Percentiles rank a stretch among this genome's conserved stretches.
These are phyloP conservation scores for Sambucus nigra DNA, from an alignment of 129 eudicot species.

Conservation along the genomic window DNA sequence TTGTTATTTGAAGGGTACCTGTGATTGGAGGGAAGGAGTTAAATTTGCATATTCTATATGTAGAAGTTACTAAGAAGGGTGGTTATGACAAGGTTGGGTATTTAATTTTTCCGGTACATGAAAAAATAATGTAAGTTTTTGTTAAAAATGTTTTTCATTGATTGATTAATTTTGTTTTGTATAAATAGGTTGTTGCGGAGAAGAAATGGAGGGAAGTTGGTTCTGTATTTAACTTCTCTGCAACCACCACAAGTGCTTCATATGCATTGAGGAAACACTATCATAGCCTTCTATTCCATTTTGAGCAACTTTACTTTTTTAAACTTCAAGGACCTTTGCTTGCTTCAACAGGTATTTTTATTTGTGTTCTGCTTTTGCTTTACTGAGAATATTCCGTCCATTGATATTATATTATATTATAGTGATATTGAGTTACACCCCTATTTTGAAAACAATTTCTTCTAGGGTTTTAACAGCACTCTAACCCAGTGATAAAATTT, in stretches of 20 bases:
- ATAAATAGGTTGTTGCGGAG: conserved; percentile 35
- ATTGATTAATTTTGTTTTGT: not conserved
- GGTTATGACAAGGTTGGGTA: conserved; percentile 53
- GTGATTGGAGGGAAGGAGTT: conserved; percentile 64
- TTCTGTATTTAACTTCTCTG: conserved; percentile 28
- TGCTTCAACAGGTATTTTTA: conserved; percentile 6
- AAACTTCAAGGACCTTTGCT: conserved; percentile 12
- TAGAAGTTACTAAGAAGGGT: conserved; percentile 52
- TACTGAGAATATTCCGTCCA: no score
- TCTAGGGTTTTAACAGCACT: no score
- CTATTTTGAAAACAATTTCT: no score
- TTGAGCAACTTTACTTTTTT: conserved; percentile 46
- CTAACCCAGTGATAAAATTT: no score
- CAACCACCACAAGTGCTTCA: conserved; percentile 74
- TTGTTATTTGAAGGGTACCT: conserved; percentile 34
- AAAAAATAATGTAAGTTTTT: not conserved
- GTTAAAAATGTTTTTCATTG: not conserved
- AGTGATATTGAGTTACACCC: not conserved
- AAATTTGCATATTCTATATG: conserved; percentile 47
- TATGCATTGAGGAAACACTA: conserved; percentile 55
- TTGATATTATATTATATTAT: no score
- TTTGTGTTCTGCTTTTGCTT: no score
- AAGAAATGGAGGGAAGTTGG: conserved; percentile 80
- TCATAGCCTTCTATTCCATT: conserved; percentile 27
- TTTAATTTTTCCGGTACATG: not conserved